Base-by-base conservation (phyloP, 305 asterid genomes). In the Fraxinus velutina region DNA sequence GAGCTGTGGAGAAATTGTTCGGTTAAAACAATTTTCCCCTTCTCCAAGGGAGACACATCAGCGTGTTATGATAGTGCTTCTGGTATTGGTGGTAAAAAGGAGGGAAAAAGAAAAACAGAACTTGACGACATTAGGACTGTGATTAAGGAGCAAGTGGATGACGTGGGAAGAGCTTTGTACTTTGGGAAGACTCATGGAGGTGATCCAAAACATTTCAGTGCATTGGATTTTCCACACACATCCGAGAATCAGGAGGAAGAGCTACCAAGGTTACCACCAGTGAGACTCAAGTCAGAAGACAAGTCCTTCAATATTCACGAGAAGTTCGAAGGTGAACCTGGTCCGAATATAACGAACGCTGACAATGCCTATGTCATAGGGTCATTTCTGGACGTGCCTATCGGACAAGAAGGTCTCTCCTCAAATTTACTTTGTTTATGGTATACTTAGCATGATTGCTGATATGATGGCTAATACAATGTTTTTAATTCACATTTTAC, bases 391-490 rank as follows among this genome's bases (percentile, higher is more conserved):
- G 98, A 96, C 81, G 97, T 94, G 79, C 98, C 98, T 76, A 87
- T 94, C 71, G 99, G 98, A 55, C 99, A 96, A 87, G 99, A 96
- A 81, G 99, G 99, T 95, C 77, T 79, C 88, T 77, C 44, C 81
- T 29, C 72, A 71, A 66, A 82, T 30, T 33, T 79, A 70, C 80
- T 60, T 66, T 80, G 75, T 84, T 70, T 64, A 19, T 44, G 77
- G 66, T 21, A 47, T 78, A 37, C 44, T 75, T 75, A 78, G 77
- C 15, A 15, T 6, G 22, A 68, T 57, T 37, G 79, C 6, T 70
- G 55, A 33, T 66, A 37, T 33, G 37, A 71, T 71, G 22, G 44
- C 39, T 24, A 13, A 34, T 66, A 15, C 47, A 24, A 77, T 34
- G 10, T 39, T 62, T 3, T 81, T 33, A 50, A 33, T 21, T 78